Base-by-base conservation (phyloP, 371 early-diverging fungal genomes). In the Mucor piriformis region DNA sequence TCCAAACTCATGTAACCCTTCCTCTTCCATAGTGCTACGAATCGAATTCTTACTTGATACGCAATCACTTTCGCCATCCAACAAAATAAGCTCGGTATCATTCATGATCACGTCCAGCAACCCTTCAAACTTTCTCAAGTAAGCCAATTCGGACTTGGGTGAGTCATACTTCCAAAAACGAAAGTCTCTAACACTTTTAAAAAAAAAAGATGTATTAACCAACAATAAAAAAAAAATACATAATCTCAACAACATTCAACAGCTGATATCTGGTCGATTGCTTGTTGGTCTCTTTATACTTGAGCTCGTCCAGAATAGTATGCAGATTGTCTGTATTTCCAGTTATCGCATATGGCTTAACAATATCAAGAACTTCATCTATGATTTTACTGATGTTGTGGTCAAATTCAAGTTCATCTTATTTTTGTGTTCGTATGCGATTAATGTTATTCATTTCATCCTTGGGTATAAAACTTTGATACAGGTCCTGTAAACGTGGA, bases 41-140 rank as follows among this genome's bases (percentile, higher is more conserved):
- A 59, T 43, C 16, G 52, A 51, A 43, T 59, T 52, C 49, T 50
- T 59, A 29, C 46, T 59, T 21, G 59, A 59, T 33, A 46, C 46
- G 44, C 59, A 59, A 44, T 51, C 52, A 34, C 35, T 59, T 59
- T 59, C 59, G 24, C 59, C 52, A 51, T 59, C 59, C 44, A 46
- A 51, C 46, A 51, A 44, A 33, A 44, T 51, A 34, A 59, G 52
- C 46, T 59, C 59, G 32, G 59, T 51, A 43, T 59, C 59, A 23
- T 59, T 52, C 51, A 59, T 23, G 33, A 59, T 59, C 33, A 59
- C 46, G 16, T 59, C 59, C 32, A 59, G 59, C 44, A 59, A 59
- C 32, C 24, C 52, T 51, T 59, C 59, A 59, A 57, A 57, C 50
- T 57, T 57, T 27, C 58, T 49, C 50, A 57, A 57, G 21, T 46